Conservation (phyloP, 2,329 filamentous ascomycete species). For the Fusarium penzigii region DNA sequence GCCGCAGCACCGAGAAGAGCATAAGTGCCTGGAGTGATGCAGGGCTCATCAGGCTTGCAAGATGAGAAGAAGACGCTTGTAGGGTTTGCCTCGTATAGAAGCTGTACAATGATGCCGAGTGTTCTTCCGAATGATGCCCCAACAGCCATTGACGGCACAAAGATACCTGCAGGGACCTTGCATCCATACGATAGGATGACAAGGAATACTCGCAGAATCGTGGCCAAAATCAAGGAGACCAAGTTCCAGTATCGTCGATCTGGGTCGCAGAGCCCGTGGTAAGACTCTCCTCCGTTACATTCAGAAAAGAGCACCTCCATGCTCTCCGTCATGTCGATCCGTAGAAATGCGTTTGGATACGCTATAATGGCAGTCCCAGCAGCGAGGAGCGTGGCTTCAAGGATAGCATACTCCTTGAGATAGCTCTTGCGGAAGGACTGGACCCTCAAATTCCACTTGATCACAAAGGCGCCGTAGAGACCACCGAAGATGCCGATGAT, state of each 20-base stretch:
- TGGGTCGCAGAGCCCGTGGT: conserved; percentile 82
- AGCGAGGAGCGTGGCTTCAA: conserved; percentile 84
- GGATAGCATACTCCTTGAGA: conserved; percentile 76
- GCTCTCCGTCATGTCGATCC: conserved; percentile 98
- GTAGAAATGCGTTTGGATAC: conserved; percentile 92
- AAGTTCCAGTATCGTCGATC: conserved; percentile 78
- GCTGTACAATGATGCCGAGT: conserved; percentile 92
- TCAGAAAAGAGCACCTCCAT: conserved; percentile 98
- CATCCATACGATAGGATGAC: conserved; percentile 97
- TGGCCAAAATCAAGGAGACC: conserved; percentile 75
- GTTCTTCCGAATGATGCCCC: conserved; percentile 92
- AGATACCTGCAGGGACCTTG: conserved; percentile 97
- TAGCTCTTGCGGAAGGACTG: conserved; percentile 96
- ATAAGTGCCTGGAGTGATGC: conserved; percentile 96
- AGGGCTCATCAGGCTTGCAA: conserved; percentile 88
- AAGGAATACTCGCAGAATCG: conserved; percentile 75
- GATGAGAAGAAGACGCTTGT: conserved; percentile 81
- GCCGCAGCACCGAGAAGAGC: conserved; percentile 92
- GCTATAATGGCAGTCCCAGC: conserved; percentile 86
- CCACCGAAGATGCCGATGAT: conserved; percentile 91
- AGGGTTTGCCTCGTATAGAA: conserved; percentile 82
- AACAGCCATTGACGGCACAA: conserved; percentile 97
- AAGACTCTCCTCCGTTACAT: conserved; percentile 86
- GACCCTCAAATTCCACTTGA: conserved; percentile 92
- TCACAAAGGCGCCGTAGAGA: conserved; percentile 93